Evolutionary conservation across 257 asterid genomes (phyloP).

Genomic region (Solanum arcanum): DNA sequence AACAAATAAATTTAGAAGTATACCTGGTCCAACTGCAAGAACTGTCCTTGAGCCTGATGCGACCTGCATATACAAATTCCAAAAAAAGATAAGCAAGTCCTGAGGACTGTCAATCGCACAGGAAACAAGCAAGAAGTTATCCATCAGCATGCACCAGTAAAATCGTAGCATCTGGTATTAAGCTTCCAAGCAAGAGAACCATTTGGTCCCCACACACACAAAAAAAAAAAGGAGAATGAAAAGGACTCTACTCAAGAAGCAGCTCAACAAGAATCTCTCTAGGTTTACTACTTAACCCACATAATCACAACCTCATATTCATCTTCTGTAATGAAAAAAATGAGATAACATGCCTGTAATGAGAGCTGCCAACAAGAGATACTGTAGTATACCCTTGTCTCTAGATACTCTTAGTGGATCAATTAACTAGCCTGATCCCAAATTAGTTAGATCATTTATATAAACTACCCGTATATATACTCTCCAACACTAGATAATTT

Average conservation of each 20-base stretch:
- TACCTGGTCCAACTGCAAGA: constrained; percentile 97
- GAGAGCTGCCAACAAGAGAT: not conserved
- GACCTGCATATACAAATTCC: constrained; percentile 32
- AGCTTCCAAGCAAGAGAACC: not conserved
- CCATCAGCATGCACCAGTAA: not conserved
- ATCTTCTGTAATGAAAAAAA: not conserved
- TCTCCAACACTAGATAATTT: not conserved
- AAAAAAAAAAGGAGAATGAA: not conserved
- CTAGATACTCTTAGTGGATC: not conserved
- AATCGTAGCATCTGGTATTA: not conserved
- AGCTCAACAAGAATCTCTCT: not conserved
- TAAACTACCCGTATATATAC: not conserved
- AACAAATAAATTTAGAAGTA: constrained; percentile 1
- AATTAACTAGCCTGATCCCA: not conserved
- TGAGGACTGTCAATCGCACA: not conserved
- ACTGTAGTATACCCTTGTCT: not conserved
- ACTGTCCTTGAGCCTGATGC: constrained; percentile 91
- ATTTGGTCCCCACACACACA: not conserved
- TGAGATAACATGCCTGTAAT: not conserved
- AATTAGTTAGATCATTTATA: not conserved
- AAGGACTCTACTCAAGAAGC: not conserved
- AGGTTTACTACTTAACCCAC: not conserved
- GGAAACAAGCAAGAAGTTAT: not conserved
- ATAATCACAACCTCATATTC: not conserved
- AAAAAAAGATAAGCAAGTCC: not conserved